Evolutionary conservation across 2,329 filamentous ascomycete genomes (phyloP).

Genomic region (Talaromyces sp.): DNA sequence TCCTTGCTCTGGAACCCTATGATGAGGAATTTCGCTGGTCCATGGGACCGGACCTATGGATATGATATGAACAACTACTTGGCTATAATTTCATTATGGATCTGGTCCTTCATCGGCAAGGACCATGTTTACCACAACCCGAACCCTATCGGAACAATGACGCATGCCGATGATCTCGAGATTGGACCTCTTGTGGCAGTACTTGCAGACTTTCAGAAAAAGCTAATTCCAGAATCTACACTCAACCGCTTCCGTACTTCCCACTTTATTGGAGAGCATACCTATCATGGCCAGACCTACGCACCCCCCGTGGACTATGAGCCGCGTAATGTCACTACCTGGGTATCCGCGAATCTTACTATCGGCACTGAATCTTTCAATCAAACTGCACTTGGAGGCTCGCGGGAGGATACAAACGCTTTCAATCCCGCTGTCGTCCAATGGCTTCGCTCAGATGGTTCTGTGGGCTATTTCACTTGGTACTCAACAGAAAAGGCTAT

Average conservation of each 20-base stretch:
- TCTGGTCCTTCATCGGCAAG: slow-evolving; percentile 53
- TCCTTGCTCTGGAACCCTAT: slow-evolving; percentile 57
- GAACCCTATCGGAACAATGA: slow-evolving; percentile 50
- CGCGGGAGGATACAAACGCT: slow-evolving; percentile 46
- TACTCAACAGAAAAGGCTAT: slow-evolving; percentile 45
- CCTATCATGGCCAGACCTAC: slow-evolving; percentile 53
- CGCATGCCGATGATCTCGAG: slow-evolving; percentile 60
- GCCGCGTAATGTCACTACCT: slow-evolving; percentile 60
- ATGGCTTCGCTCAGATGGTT: slow-evolving; percentile 48
- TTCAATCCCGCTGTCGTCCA: slow-evolving; percentile 61
- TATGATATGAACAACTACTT: slow-evolving; percentile 64
- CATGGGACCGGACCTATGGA: slow-evolving; percentile 64
- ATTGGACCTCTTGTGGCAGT: slow-evolving; percentile 59
- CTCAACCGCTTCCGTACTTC: slow-evolving; percentile 33
- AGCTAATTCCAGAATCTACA: slow-evolving; percentile 46
- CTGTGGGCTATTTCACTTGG: slow-evolving; percentile 30
- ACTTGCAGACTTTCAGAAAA: slow-evolving; percentile 51
- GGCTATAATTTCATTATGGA: slow-evolving; percentile 57
- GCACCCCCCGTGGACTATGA: slow-evolving; percentile 59
- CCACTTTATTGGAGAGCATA: slow-evolving; percentile 54
- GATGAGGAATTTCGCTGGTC: slow-evolving; percentile 61
- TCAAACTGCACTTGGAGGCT: slow-evolving; percentile 57
- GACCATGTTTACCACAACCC: slow-evolving; percentile 29
- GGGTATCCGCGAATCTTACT: slow-evolving; percentile 56
- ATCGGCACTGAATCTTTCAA: slow-evolving; percentile 61